These are phyloP conservation scores for Vigna angularis DNA, from an alignment of 306 rosid species.

Conservation along the genomic window DNA sequence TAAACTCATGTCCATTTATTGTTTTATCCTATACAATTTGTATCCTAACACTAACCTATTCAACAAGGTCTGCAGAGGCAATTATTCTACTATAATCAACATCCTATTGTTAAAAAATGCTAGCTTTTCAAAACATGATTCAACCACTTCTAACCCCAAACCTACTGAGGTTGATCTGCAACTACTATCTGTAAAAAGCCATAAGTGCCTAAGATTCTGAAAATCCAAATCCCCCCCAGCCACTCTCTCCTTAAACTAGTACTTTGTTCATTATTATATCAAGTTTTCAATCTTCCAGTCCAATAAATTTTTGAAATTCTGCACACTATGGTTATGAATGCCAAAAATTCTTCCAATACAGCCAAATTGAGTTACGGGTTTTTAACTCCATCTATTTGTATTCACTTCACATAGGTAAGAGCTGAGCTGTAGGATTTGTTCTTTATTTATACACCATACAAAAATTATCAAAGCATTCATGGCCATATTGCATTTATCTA, in stretches of 20 bases:
- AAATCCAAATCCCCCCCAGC: no score
- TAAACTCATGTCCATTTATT: no score
- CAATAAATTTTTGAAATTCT: neutral
- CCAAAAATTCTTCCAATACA: slow-evolving; percentile 4
- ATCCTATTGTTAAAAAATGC: neutral
- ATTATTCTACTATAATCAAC: neutral
- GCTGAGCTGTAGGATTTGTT: slow-evolving; percentile 17
- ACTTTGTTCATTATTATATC: neutral
- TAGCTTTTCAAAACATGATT: neutral
- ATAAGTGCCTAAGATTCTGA: neutral
- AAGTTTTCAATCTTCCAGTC: neutral
- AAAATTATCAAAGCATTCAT: neutral
- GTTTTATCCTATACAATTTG: no score
- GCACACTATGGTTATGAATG: neutral
- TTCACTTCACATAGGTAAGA: neutral
- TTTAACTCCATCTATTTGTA: neutral
- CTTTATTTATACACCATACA: neutral
- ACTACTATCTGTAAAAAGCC: no score
- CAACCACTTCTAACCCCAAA: neutral
- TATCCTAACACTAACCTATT: neutral
- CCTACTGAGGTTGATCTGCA: no score
- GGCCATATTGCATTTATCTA: slow-evolving; percentile 3
- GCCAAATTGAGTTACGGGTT: neutral
- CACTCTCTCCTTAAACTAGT: no score
- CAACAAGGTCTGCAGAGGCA: neutral